Base-by-base conservation (phyloP, 352 stramenopile genomes). In the Globisporangium nunn region DNA sequence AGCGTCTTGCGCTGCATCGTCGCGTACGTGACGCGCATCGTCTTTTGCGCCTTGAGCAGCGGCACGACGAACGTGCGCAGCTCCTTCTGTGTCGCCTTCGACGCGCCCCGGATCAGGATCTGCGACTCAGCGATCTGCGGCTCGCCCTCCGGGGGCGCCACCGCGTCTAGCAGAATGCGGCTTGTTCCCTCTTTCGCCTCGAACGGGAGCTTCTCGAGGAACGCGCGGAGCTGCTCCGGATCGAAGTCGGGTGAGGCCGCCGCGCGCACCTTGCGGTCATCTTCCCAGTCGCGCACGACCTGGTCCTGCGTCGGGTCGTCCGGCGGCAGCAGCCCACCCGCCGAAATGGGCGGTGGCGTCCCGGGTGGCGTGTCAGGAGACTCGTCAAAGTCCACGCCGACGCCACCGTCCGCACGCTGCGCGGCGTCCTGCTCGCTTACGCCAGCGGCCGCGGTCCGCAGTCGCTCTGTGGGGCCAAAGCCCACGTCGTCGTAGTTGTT, bases 1-100 rank as follows among this genome's bases (percentile, higher is more conserved):
- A 93, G 61, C 14, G 82, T 90, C 48, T 77, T 79, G 30, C 83
- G 80, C 67, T 87, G 67, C 66, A 88, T 67, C 4, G 75, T 87
- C 30, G 74, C 68, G 56, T 86, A 93, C 48, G 75, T 78, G 14
- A 93, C 72, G 29, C 82, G 71, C 46, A 90, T 63, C 35, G 74
- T 72, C 40, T 81, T 80, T 44, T 89, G 72, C 8, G 80, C 72
- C 65, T 91, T 93, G 40, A 93, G 70, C 43, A 87, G 54, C 37
- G 83, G 83, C 45, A 93, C 46, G 14, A 93, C 33, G 49, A 83
- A 88, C 46, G 85, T 70, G 3, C 68, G 51, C 14, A 91, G 58
- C 43, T 89, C 81, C 8, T 75, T 68, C 45, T 87, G 76, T 18
- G 72, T 68, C 53, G 87, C 80, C 0, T 54, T 46, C 4, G 75